Base-by-base conservation (phyloP, 2,329 filamentous ascomycete genomes). In the Fusarium sp. region DNA sequence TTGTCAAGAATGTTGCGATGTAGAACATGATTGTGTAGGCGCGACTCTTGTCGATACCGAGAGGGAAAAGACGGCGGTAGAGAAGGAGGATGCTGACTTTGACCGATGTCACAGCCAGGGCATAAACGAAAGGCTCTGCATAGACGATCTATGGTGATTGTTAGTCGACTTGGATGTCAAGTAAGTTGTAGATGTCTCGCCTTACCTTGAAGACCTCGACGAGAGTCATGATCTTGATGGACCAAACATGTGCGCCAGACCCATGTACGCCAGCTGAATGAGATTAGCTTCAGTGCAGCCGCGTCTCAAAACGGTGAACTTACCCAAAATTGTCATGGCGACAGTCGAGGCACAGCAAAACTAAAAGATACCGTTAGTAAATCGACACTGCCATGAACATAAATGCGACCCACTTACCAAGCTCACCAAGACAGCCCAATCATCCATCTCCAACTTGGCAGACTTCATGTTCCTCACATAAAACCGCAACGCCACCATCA, bases 391-490 rank as follows among this genome's bases (percentile, higher is more conserved):
- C 10, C 1, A 2, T 2, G 5, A 1, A 10, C 3, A 10, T 8
- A 1, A 22, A 29, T 0, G 3, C 0, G 9, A 6, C 16, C 0
- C 2, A 65, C 62, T n/a, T 25, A 65, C 62, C 52, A 65, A 1
- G 9, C 62, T 65, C 16, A 40, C n/a, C 20, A 65, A 30, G 1
- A 51, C 62, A 2, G 62, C 62, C 62, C 62, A 65, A 16, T 65
- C 62, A 3, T 65, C 60, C 62, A 46, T 47, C 40, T 65, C 60
- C 2, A 65, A 27, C 2, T 32, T 38, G 4, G 60, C 40, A 3
- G 62, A 65, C 25, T 65, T 65, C 62, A 65, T 65, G 27, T 43
- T 65, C 20, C 62, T 65, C 18, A 65, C 62, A 14, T 65, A 65
- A 9, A 65, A 65, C 1, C 62, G 62, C n/a, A 65, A 27, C 0